Conservation (phyloP, 345 rosid species). For the Citrus mangshanensis region DNA sequence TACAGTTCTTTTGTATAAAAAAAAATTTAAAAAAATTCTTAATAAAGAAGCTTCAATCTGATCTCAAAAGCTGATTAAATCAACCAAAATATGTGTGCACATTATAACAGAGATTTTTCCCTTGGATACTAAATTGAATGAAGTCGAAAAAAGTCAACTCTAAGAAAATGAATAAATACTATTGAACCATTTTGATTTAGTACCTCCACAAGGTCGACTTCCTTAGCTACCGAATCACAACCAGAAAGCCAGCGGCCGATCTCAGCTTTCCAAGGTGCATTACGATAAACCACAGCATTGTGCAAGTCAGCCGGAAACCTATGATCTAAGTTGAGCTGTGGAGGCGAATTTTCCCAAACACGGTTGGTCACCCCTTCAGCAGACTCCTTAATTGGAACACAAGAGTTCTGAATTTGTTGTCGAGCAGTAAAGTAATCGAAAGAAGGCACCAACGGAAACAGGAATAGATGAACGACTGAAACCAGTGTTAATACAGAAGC, state of each 20-base stretch:
- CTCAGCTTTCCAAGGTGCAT: conserved; percentile 85
- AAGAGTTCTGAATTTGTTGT: conserved; percentile 49
- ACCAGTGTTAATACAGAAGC: conserved; percentile 55
- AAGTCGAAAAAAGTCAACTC: neutral
- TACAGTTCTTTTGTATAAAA: neutral
- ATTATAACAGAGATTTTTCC: neutral
- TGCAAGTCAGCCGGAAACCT: conserved; percentile 77
- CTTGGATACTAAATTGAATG: neutral
- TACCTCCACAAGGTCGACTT: conserved; percentile 64
- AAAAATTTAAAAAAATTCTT: neutral
- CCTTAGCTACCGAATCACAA: conserved; percentile 57
- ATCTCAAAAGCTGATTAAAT: neutral
- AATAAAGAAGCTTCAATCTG: neutral
- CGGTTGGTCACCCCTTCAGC: conserved; percentile 18
- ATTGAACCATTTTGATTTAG: neutral
- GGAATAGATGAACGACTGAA: conserved; percentile 69
- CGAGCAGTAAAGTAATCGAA: conserved; percentile 47
- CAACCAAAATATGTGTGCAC: neutral
- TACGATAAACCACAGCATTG: conserved; percentile 62
- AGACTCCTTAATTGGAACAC: conserved; percentile 44
- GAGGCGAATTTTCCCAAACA: conserved; percentile 20
- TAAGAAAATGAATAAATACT: neutral
- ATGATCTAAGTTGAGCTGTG: conserved; percentile 40
- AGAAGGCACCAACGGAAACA: conserved; percentile 71
- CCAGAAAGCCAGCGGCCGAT: conserved; percentile 92